Percentiles rank a stretch among this genome's conserved stretches.
Evolutionary conservation across 1,139 yeast species (phyloP).

Genomic region (Scheffersomyces cryptocercus): DNA sequence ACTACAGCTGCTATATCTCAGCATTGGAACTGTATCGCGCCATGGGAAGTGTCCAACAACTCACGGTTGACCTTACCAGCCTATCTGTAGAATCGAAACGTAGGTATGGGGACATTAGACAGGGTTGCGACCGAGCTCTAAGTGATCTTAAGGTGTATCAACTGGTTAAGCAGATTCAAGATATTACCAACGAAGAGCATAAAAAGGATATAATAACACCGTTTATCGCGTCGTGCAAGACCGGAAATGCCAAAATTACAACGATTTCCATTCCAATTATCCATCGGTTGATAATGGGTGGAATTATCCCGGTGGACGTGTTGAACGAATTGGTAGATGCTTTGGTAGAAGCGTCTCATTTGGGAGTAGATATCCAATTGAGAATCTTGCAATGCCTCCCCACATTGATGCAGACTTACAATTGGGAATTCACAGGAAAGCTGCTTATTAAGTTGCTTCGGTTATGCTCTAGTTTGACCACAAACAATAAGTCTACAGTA

Average conservation of each 20-base stretch:
- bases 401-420: conserved; percentile 65
- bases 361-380: conserved; percentile 81
- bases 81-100: conserved; percentile 72
- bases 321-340: conserved; percentile 62
- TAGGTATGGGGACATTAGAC: conserved; percentile 63
- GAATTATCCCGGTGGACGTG: conserved; percentile 47
- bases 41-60: conserved; percentile 46
- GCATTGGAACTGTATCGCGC: not conserved
- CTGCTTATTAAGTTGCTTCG: conserved; percentile 59
- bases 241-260: conserved; percentile 73
- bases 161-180: conserved; percentile 15
- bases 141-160: conserved; percentile 41
- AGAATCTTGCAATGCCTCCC: conserved; percentile 88
- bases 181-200: conserved; percentile 28
- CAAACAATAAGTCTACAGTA: conserved; percentile 67
- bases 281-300: conserved; percentile 14
- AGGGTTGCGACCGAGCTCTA: conserved; percentile 65
- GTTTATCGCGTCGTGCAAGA: conserved; percentile 68
- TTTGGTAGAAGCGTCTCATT: conserved; percentile 69
- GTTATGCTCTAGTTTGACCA: conserved; percentile 72
- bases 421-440: conserved; percentile 53
- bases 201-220: conserved; percentile 65
- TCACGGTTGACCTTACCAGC: conserved; percentile 55
- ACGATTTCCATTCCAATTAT: conserved; percentile 48
- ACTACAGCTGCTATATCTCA: too few relatives aligned